Percentiles rank a stretch among this genome's conserved stretches.
These are phyloP conservation scores for Aureobasidium sp. DNA, from an alignment of 2,329 filamentous ascomycete species.

Conservation along the genomic window DNA sequence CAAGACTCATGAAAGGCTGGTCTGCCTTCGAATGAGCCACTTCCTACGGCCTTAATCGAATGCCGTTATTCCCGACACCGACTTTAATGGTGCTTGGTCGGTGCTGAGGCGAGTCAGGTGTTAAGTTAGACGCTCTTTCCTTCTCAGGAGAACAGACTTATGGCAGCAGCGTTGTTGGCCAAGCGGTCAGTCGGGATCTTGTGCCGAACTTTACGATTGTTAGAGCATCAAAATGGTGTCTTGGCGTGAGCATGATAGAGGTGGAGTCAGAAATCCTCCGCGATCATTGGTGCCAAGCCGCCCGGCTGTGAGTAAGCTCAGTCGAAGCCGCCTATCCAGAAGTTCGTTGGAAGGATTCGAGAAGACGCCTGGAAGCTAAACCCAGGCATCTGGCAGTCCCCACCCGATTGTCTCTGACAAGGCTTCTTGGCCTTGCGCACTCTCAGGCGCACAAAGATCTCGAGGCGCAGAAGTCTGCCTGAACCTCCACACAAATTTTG, in stretches of 20 bases:
- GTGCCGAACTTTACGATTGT: neutral
- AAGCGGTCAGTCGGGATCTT: neutral
- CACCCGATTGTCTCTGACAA: neutral
- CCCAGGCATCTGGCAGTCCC: neutral
- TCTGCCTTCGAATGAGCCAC: neutral
- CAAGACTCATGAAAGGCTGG: neutral
- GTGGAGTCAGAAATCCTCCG: neutral
- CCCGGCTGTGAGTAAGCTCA: slow-evolving; percentile 1
- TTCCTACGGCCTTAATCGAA: neutral
- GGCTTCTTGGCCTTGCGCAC: neutral
- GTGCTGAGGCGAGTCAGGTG: neutral
- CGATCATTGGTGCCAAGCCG: slow-evolving; percentile 1
- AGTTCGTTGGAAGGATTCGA: neutral
- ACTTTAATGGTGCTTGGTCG: neutral
- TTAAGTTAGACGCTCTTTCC: neutral
- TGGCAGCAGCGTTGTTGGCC: neutral
- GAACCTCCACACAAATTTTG: neutral
- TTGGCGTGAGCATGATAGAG: slow-evolving; percentile 3
- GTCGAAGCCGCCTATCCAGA: neutral
- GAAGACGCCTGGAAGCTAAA: neutral
- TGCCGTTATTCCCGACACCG: neutral
- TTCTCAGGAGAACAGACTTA: neutral
- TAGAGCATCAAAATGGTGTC: neutral
- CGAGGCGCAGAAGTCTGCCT: neutral
- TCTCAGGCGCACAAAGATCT: neutral